Percentiles rank a stretch among this genome's conserved stretches.
phyloP scores from a whole-genome alignment of 805 yeast species.

The Yamadazyma sp. region DNA sequence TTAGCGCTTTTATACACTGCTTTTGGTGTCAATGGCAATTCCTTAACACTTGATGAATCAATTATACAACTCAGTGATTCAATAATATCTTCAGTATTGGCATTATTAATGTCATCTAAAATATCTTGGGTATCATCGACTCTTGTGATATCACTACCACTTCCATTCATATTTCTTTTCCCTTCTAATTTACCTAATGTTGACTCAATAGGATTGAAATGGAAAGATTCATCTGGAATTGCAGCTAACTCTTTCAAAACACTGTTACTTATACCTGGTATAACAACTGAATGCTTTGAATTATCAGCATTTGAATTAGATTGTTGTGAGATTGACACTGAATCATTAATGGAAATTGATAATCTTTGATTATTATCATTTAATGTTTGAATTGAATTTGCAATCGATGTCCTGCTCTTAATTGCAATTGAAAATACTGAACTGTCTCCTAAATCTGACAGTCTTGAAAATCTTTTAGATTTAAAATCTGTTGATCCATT shows the following conservation, averaged over 20 bases:
- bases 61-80: constrained; percentile 13
- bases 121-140: constrained; percentile 33
- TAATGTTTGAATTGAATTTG: constrained; percentile 10
- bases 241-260: constrained; percentile 64
- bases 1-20: background rate
- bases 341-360: background rate
- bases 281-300: constrained; percentile 41
- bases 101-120: constrained; percentile 37
- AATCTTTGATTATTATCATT: constrained; percentile 7
- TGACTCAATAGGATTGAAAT: constrained; percentile 61
- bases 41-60: constrained; percentile 19
- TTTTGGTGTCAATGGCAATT: constrained; percentile 31
- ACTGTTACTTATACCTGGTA: constrained; percentile 48
- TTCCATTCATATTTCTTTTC: constrained; percentile 11
- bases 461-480: constrained; percentile 17
- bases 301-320: constrained; percentile 1
- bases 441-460: constrained; percentile 28
- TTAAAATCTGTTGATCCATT: constrained; percentile 13
- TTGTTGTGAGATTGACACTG: background rate
- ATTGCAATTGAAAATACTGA: constrained; percentile 33
- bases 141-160: constrained; percentile 12
- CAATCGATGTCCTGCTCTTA: constrained; percentile 15
- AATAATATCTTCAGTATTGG: constrained; percentile 34
- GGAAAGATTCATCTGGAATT: constrained; percentile 73
- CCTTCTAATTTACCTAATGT: constrained; percentile 79